phyloP scores from a whole-genome alignment of 2,329 filamentous ascomycete genomes.

The Aureobasidium zeae region DNA sequence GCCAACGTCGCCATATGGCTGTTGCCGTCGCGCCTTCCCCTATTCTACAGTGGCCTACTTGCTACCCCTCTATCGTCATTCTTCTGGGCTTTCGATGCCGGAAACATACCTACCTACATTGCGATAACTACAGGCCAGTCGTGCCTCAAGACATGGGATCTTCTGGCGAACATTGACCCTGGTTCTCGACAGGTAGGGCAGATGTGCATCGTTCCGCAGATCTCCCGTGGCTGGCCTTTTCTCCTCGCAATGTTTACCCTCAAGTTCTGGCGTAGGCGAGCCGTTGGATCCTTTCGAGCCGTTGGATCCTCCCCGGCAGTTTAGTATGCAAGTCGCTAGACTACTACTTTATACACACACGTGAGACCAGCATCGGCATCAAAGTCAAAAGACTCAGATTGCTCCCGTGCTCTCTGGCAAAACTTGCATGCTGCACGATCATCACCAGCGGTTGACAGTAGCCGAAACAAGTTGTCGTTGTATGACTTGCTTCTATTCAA shows the following conservation, averaged over 20 bases:
- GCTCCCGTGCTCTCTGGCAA: not conserved
- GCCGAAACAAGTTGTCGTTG: not conserved
- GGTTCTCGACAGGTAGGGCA: slow-evolving; percentile 1
- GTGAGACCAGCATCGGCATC: slow-evolving; percentile 3
- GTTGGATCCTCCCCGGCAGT: not conserved
- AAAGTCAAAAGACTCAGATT: not conserved
- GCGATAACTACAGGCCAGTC: not conserved
- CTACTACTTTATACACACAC: slow-evolving; percentile 5
- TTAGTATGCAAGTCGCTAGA: slow-evolving; percentile 3
- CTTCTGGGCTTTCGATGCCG: not conserved
- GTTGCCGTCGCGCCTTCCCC: not conserved
- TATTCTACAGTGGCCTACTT: not conserved
- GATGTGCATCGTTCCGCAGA: slow-evolving; percentile 1
- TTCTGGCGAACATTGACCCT: slow-evolving; percentile 1
- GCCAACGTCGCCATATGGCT: not conserved
- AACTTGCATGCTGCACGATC: not conserved
- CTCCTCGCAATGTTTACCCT: slow-evolving; percentile 4
- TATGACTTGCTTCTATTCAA: not conserved
- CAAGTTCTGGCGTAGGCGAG: slow-evolving; percentile 1
- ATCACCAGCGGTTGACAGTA: not conserved
- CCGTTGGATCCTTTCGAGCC: no score
- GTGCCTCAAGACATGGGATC: not conserved
- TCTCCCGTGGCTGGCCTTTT: not conserved
- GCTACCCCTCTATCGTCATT: not conserved
- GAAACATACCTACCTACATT: not conserved